Conservation (phyloP, 805 yeast species). For the Scheffersomyces amazonensis region DNA sequence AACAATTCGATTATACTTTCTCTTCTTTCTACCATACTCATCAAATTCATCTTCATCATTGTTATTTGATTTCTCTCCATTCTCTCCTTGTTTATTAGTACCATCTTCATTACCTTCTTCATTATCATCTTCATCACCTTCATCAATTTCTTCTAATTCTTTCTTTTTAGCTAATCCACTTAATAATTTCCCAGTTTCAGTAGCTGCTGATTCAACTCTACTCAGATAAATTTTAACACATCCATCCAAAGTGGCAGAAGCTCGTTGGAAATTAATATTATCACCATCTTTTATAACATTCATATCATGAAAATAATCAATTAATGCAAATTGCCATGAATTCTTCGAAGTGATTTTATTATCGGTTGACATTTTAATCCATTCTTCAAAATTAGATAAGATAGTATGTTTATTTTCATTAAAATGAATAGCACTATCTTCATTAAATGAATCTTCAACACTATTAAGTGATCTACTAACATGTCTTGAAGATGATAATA, state of each 20-base stretch:
- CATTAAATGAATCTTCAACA: constrained; percentile 22
- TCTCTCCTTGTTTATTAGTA: constrained; percentile 15
- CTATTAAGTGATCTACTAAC: constrained; percentile 15
- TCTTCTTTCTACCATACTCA: constrained; percentile 17
- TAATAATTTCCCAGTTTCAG: constrained; percentile 80
- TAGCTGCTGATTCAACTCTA: constrained; percentile 87
- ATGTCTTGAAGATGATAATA: constrained; percentile 11
- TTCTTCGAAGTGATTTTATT: constrained; percentile 48
- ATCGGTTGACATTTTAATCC: constrained; percentile 47
- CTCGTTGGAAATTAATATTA: constrained; percentile 79
- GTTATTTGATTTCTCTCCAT: constrained; percentile 14
- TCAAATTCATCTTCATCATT: constrained; percentile 13
- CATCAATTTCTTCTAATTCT: constrained; percentile 18
- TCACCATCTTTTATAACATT: constrained; percentile 44
- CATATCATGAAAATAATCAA: constrained; percentile 53
- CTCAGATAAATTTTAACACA: constrained; percentile 91
- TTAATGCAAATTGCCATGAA: constrained; percentile 49
- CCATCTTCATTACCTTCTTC: constrained; percentile 7
- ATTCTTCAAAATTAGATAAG: constrained; percentile 44
- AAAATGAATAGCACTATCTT: constrained; percentile 37
- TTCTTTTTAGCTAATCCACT: constrained; percentile 62
- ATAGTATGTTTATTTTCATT: constrained; percentile 42
- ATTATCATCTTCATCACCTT: constrained; percentile 19
- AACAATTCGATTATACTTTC: constrained; percentile 29
- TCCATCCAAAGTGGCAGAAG: constrained; percentile 89